Conservation (phyloP, 2,329 filamentous ascomycete species). For the Sordariomycetes sp. region DNA sequence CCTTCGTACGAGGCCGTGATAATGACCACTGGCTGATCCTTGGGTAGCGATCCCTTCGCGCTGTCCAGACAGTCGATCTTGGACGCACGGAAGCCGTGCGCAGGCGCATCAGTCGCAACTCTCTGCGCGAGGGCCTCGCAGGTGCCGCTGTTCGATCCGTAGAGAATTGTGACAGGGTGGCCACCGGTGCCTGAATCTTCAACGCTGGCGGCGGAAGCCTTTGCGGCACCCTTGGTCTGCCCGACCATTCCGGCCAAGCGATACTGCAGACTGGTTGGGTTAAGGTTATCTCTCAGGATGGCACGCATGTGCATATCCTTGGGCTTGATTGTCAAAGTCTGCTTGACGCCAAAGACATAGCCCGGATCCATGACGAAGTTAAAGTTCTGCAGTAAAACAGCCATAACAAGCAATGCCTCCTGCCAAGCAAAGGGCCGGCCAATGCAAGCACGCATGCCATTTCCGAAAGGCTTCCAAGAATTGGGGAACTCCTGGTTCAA, state of each 20-base stretch:
- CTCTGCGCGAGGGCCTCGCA: constrained; percentile 61
- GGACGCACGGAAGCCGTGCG: constrained; percentile 48
- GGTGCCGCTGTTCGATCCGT: constrained; percentile 67
- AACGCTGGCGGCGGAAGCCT: constrained; percentile 19
- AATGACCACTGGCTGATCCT: constrained; percentile 52
- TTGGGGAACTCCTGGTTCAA: constrained; percentile 5
- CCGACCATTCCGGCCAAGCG: constrained; percentile 1
- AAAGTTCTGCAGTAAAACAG: constrained; percentile 58
- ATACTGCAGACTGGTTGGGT: constrained; percentile 12
- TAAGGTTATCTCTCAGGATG: constrained; percentile 32
- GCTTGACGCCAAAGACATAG: constrained; percentile 42
- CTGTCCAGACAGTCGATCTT: constrained; percentile 50
- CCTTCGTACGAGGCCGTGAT: constrained; percentile 64
- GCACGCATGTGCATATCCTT: constrained; percentile 52
- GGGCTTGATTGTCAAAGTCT: constrained; percentile 51
- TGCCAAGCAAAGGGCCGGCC: constrained; percentile 8
- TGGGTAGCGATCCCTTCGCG: constrained; percentile 50
- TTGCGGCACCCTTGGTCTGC: neutral
- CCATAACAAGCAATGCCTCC: constrained; percentile 13
- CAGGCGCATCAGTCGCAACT: constrained; percentile 47
- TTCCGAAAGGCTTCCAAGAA: constrained; percentile 7
- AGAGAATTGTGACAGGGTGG: constrained; percentile 54
- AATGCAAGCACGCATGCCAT: constrained; percentile 7
- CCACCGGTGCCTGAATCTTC: no score
- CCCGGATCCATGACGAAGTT: constrained; percentile 48